phyloP scores from a whole-genome alignment of 1,139 yeast species.

The Trichomonascaceae sp. region DNA sequence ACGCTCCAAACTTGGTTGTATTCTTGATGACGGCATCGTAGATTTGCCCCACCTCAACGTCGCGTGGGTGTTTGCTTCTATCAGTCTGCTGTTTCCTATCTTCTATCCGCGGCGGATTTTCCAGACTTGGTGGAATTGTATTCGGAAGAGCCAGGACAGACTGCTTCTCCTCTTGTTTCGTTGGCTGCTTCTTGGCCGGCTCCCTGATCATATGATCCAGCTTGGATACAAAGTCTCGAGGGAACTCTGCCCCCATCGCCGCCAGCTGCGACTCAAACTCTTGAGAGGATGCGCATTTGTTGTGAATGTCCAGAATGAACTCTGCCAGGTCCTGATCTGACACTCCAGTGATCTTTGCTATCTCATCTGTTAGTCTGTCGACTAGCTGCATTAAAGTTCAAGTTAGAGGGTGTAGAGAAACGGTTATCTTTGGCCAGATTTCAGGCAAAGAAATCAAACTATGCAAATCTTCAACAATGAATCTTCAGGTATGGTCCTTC shows the following conservation, averaged over 20 bases:
- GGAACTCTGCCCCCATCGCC: conserved; percentile 54
- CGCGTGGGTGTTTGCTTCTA: background rate
- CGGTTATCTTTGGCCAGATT: too few species aligned
- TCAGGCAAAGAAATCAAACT: too few species aligned
- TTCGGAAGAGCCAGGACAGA: background rate
- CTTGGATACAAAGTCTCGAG: conserved; percentile 30
- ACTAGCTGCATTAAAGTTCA: conserved; percentile 18
- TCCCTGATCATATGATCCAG: conserved; percentile 26
- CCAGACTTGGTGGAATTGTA: background rate
- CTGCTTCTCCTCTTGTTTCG: background rate
- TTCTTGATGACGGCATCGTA: conserved; percentile 50
- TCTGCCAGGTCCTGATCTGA: conserved; percentile 38
- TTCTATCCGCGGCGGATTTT: background rate
- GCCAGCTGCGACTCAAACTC: conserved; percentile 32
- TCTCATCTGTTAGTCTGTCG: conserved; percentile 23
- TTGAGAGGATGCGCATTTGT: background rate
- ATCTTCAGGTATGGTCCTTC: too few species aligned
- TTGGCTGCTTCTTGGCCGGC: conserved; percentile 4
- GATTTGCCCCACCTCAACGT: conserved; percentile 28
- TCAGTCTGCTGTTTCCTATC: background rate
- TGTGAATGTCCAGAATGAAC: conserved; percentile 40
- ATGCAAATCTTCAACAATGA: too few species aligned
- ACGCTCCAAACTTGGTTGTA: conserved; percentile 65
- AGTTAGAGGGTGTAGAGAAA: background rate
- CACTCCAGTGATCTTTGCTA: conserved; percentile 22